Evolutionary conservation across 805 yeast genomes (phyloP), one percentile per base, ranked within the genome.

Genomic region (Clavispora asparagi): DNA sequence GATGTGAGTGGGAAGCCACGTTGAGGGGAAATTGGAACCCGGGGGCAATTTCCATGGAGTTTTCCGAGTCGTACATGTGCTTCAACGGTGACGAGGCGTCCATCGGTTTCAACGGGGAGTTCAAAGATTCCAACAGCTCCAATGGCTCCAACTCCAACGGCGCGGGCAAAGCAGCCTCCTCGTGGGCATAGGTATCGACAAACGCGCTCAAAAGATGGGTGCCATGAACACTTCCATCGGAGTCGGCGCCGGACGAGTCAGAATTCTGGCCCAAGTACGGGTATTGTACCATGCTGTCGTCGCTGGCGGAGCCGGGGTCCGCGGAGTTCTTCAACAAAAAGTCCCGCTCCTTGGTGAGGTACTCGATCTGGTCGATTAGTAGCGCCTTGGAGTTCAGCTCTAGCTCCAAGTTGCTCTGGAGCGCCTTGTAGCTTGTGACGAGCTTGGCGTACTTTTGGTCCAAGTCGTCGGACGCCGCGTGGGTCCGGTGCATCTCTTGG

Each of bases 331-430:
- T 36, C 14, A 53, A 40, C 12, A 53, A 46, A 12, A 51, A 37
- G 42, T 55, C 55, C 26, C 57, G 48, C 33, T 73, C 71, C 43
- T 65, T 68, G 39, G 75, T 70, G 48, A 78, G 62, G 52, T 64
- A 62, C 54, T 79, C 84, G 38, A 79, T 65, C 59, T 79, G 82
- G 53, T 78, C 82, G 41, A 79, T 76, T 43, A 79, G 73, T 40
- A 75, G 63, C 47, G 73, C 65, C 52, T 77, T 77, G 35, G 81
- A 76, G 53, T 71, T 77, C 41, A 71, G 68, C 54, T 79, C 84
- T 23, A 79, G 61, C 51, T 79, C 83, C 51, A 68, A 71, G 51
- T 79, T 78, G 44, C 74, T 70, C 54, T 74, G 73, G 17, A 79
- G 61, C 2, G 75, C 68, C 42, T 64, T 64, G 52, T 55, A 68